Base-by-base conservation (phyloP, 2,329 filamentous ascomycete species). In the Davidsoniella virescens region DNA sequence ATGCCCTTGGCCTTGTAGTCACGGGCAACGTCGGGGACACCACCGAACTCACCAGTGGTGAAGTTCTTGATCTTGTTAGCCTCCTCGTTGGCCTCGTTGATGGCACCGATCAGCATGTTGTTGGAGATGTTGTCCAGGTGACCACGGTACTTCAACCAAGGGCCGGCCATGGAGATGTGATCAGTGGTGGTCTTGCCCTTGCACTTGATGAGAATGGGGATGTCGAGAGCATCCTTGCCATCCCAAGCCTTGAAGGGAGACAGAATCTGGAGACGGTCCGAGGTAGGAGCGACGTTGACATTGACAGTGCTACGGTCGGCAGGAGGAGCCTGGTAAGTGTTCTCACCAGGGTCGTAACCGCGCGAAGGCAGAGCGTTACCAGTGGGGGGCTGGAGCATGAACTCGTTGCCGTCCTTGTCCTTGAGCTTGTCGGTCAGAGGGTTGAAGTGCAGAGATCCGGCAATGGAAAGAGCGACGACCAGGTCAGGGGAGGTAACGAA, bases 71-170 rank as follows among this genome's bases (percentile, higher is more conserved):
- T 73, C 76, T 93, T 94, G 80, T 98, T 98, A 61, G 87, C 88
- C 75, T 96, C 87, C 54, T 82, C 87, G 70, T 96, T 98, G 63
- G 84, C 88, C 61, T 83, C 81, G 72, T 95, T 98, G 71, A 87
- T 86, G 62, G 92, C 92, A 72, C 90, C 90, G 60, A 96, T 95
- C 67, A 96, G 71, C 87, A 95, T 94, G 78, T 96, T 96, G 81
- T 96, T 95, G 65, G 88, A 95, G 72, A 96, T 95, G 78, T 96
- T 96, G 79, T 95, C 90, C 62, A 96, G 76, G 66, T 96, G 90
- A 56, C 90, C 90, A 77, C 90, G 87, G 79, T 95, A 96, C 77
- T 95, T 95, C 67, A 96, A 75, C 88, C 88, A 94, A 55, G 88
- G 87, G 58, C 88, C 87, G 58, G 87, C 88, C 86, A 94, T 93